Evolutionary conservation across 495 filamentous ascomycete species (phyloP), one percentile per base, ranked within the genome.

Genomic region (Lentithecium fluviatile): DNA sequence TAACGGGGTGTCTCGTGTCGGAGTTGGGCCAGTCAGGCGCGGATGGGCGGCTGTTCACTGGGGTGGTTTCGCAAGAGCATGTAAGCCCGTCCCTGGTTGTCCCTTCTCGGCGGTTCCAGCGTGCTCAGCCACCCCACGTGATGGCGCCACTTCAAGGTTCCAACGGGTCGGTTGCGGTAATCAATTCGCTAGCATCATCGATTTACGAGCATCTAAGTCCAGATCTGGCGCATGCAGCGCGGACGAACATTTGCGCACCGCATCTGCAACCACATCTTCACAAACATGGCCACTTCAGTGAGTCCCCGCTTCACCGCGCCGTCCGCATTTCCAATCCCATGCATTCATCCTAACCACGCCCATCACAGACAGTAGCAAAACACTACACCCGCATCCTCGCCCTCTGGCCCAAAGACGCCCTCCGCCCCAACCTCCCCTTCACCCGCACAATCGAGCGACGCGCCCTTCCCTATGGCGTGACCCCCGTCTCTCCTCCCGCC

Each of bases 341-440:
- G n/a, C n/a, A n/a, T 56, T 64, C 2, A 32, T 6, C 42, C 8
- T 51, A 46, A 43, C 54, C 32, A 2, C 21, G 2, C 17, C 17
- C 11, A 52, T 34, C 40, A 7, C 45, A 56, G 45, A 49, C 50
- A 26, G 43, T 70, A 61, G 62, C 54, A 78, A 79, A 73, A 71
- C 83, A 78, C 69, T 84, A 84, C 78, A 77, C 84, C 56, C 84
- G 80, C 74, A 85, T 87, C 59, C 76, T 95, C 53, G 76, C 80
- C 64, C 84, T 82, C 66, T 96, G 91, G 91, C 91, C 91, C 47
- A 77, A 79, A 60, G 89, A 95, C 70, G 69, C 74, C 42, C 82
- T 96, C 53, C 89, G 91, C 1, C 91, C 91, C 10, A 82, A 86
- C 51, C 79, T 86, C 68, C 85, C 88, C 57, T 83, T 96, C 69